Evolutionary conservation across 495 filamentous ascomycete genomes (phyloP), one percentile per base, ranked within the genome.

Genomic region (Aspergillus nidulans): DNA sequence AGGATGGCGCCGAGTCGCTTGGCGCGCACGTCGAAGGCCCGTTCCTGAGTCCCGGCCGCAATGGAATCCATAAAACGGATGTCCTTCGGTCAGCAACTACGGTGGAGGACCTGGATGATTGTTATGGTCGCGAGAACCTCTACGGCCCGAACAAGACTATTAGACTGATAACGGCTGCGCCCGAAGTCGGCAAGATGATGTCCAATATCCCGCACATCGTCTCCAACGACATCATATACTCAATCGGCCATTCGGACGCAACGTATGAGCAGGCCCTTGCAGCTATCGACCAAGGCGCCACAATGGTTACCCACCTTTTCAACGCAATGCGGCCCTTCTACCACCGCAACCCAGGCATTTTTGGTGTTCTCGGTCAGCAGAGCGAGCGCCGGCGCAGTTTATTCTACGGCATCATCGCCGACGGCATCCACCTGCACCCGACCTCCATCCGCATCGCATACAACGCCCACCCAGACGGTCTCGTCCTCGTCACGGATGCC

Each of bases 241-340:
- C 85, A 0, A 85, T 92, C 47, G 90, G 90, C n/a, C 90, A 95
- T 68, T 86, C 85, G 0, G 86, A 91, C 62, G 85, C 88, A 7
- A 86, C 86, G 3, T 92, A 88, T 69, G 86, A 90, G 59, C 75
- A 88, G 57, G 89, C 87, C 1, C 77, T 81, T 1, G 68, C 69
- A 3, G 88, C 87, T 13, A 80, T 91, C 1, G 65, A 70, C n/a
- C 69, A 79, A 19, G 90, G 90, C 40, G 88, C 87, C 1, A 89
- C 77, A 25, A 92, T 90, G 88, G 82, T 95, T 30, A 95, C 90
- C 1, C 90, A 95, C 63, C 77, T 95, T 2, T 95, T 94, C 78
- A 95, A 95, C 63, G 90, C 89, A 15, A 95, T 95, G 89, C 80
- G 83, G 5, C 88, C 87, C 15, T 82, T 92, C 7, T 87, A 90